Evolutionary conservation across 805 yeast genomes (phyloP), one percentile per base, ranked within the genome.

Genomic region (Starmerella floricola): DNA sequence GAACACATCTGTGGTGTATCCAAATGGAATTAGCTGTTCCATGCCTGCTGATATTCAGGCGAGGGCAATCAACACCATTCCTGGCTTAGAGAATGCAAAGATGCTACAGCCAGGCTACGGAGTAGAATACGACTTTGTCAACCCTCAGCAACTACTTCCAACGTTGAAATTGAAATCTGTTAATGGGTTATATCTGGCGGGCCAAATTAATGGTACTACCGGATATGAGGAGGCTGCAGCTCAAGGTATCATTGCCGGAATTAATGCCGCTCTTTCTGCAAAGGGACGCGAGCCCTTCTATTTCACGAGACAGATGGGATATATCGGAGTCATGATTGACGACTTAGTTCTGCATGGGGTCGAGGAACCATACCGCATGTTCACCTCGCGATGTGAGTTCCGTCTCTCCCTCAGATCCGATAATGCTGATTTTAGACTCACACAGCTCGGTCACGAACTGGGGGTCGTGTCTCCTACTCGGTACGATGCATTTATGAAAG

Each of bases 221-320:
- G 99, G 99, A 0, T 91, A 91, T 55, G 99, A 91, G 63, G 99
- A 91, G 59, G 99, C 99, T 0, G 95, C 95, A 2, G 81, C 97
- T 0, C 98, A 91, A 56, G 99, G 99, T 1, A 69, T 85, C 41
- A 64, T 91, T 34, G 98, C 99, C 1, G 99, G 99, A 8, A 78
- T 87, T 31, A 91, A 91, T 60, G 96, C 98, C 0, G 95, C 95
- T 0, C 64, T 85, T 20, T 54, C 76, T 0, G 57, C 61, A 11
- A 55, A 54, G 26, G 57, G 58, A 8, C 54, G 60, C 21, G 62
- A 61, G 1, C 72, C 73, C 1, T 60, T 91, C 45, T 65, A 65
- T 21, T 53, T 91, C 11, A 69, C 73, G 6, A 67, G 99, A 46
- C 71, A 84, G 0, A 88, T 86, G 57, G 96, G 95, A 1, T 87